Evolutionary conservation across 202 grass and related monocot genomes (phyloP).

Genomic region (Elaeis oleifera): DNA sequence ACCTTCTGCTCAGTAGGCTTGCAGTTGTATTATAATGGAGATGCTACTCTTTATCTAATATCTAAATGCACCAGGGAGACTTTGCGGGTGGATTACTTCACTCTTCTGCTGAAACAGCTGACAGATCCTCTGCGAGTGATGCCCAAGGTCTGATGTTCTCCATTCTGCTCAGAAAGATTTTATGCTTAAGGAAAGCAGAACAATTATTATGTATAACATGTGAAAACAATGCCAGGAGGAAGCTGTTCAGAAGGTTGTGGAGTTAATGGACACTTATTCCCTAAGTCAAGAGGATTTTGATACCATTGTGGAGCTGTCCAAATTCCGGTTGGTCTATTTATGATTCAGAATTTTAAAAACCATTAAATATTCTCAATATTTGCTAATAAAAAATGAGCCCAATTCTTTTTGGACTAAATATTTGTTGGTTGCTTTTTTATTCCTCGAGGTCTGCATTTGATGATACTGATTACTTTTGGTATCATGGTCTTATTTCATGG

Average conservation of each 20-base stretch:
- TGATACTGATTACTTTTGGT: no score
- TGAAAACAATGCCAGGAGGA: slow-evolving; percentile 45
- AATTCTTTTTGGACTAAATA: no score
- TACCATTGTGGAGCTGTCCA: slow-evolving; percentile 89
- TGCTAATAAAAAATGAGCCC: no score
- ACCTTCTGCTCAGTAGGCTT: no score
- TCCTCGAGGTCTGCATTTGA: no score
- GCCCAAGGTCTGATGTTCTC: slow-evolving; percentile 58
- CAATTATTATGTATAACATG: slow-evolving; percentile 3
- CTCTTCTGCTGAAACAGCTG: slow-evolving; percentile 67
- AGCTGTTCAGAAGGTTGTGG: slow-evolving; percentile 79
- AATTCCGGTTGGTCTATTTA: slow-evolving; percentile 51
- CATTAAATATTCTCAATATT: no score
- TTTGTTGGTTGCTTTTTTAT: no score
- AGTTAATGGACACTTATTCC: slow-evolving; percentile 95
- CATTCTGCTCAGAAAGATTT: slow-evolving; percentile 1
- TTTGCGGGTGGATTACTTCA: slow-evolving; percentile 83
- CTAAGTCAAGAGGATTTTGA: slow-evolving; percentile 95
- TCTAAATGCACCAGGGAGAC: slow-evolving; percentile 40
- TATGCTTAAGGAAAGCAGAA: no score
- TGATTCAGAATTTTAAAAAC: neutral
- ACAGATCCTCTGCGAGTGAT: slow-evolving; percentile 58
- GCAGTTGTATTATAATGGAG: no score
- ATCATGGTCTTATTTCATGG: no score
- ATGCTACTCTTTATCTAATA: no score